Evolutionary conservation across 306 rosid species (phyloP).

Genomic region (apple (Malus domestica)): DNA sequence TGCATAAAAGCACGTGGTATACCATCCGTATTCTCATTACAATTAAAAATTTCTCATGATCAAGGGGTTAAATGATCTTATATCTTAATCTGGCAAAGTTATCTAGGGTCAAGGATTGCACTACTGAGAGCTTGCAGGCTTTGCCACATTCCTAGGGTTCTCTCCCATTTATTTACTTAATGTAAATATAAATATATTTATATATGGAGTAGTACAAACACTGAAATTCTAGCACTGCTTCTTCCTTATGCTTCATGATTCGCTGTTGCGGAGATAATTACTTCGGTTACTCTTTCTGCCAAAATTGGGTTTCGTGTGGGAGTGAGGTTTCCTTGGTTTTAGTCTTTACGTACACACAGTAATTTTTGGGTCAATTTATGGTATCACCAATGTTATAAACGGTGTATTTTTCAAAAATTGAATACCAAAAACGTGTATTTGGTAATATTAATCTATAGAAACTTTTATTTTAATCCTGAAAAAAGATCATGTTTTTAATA

Average conservation of each 20-base stretch:
- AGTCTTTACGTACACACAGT: background rate
- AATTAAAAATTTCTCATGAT: no score
- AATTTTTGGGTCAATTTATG: no score
- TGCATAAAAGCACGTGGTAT: no score
- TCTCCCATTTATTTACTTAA: background rate
- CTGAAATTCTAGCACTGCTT: slow-evolving; percentile 15
- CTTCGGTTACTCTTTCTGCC: slow-evolving; percentile 4
- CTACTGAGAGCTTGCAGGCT: slow-evolving; percentile 15
- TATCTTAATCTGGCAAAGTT: background rate
- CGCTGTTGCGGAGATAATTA: background rate
- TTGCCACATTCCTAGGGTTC: slow-evolving; percentile 13
- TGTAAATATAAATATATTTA: background rate
- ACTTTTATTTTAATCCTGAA: no score
- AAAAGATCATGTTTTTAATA: no score
- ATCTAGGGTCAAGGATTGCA: slow-evolving; percentile 30
- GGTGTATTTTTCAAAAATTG: no score
- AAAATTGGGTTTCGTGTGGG: background rate
- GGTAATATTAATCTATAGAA: no score
- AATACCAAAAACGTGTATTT: no score
- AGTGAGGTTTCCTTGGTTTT: background rate
- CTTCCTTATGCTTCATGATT: background rate
- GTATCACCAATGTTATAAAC: no score
- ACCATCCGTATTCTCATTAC: no score
- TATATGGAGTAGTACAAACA: background rate
- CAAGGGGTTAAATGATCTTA: background rate